These are phyloP conservation scores for Penicillium bovifimosum DNA, from an alignment of 495 filamentous ascomycete species.

Conservation along the genomic window DNA sequence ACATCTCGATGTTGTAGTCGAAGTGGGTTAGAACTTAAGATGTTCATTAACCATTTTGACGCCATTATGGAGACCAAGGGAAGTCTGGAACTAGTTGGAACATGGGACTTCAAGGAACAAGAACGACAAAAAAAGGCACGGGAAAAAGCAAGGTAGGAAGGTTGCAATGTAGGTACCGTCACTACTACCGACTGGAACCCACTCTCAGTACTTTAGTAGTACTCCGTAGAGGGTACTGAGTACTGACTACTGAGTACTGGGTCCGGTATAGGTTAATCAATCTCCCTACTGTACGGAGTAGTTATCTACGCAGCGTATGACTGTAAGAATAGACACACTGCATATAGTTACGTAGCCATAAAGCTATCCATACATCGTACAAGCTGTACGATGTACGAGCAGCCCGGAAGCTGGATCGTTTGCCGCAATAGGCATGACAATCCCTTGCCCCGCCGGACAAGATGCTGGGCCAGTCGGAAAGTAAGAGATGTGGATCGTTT, in stretches of 20 bases:
- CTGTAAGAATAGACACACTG: too few relatives aligned
- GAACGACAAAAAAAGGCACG: neutral
- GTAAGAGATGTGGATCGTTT: neutral
- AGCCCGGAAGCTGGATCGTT: neutral
- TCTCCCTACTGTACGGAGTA: too few relatives aligned
- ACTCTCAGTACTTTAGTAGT: neutral
- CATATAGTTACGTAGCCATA: too few relatives aligned
- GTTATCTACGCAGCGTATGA: too few relatives aligned
- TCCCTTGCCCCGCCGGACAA: neutral
- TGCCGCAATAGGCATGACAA: constrained; percentile 1
- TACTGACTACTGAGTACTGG: neutral
- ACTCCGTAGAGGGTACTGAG: neutral
- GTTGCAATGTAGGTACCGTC: neutral
- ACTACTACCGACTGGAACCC: neutral
- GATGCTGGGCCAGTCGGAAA: constrained; percentile 3
- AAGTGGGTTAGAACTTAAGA: neutral
- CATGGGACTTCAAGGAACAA: neutral
- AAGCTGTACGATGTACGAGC: neutral
- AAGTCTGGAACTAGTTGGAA: neutral
- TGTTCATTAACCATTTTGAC: neutral
- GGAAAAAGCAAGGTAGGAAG: neutral
- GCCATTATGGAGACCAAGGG: neutral
- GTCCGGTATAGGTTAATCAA: too few relatives aligned
- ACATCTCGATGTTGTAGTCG: too few relatives aligned
- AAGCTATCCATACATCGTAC: neutral